Percentiles rank a stretch among this genome's conserved stretches.
These are phyloP conservation scores for Yamadazyma conglobata DNA, from an alignment of 1,139 yeast species.

Conservation along the genomic window DNA sequence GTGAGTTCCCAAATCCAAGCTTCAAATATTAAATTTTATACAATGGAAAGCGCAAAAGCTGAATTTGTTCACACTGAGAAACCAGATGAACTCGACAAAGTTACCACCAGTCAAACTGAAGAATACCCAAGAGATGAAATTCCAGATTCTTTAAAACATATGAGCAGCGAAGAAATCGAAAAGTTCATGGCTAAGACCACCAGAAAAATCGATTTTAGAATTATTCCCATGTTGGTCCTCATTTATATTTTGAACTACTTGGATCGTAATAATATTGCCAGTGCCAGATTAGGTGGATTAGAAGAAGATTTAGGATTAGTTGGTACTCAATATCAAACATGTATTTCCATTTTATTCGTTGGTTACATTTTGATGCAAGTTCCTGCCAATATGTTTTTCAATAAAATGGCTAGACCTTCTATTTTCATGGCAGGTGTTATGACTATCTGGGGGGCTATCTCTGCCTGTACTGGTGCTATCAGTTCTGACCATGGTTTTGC, in stretches of 20 bases:
- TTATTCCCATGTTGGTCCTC: conserved; percentile 54
- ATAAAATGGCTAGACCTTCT: conserved; percentile 50
- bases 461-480: conserved; percentile 33
- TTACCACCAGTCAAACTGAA: not conserved
- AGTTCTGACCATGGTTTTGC: conserved; percentile 25
- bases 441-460: conserved; percentile 52
- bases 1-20: too few relatives aligned
- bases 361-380: conserved; percentile 62
- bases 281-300: conserved; percentile 58
- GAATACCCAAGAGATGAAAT: conserved; percentile 5
- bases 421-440: conserved; percentile 47
- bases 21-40: too few relatives aligned
- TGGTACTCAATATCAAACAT: conserved; percentile 52
- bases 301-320: conserved; percentile 47
- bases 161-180: conserved; percentile 35
- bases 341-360: conserved; percentile 55
- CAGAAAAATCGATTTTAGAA: conserved; percentile 49
- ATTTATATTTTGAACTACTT: conserved; percentile 52
- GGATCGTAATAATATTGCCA: conserved; percentile 61
- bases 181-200: conserved; percentile 37
- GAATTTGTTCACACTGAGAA: conserved; percentile 8
- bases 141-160: conserved; percentile 34
- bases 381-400: conserved; percentile 49
- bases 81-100: conserved; percentile 1
- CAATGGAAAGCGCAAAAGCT: conserved; percentile 5